Percentiles rank a stretch among this genome's conserved stretches.
Conservation (phyloP, 179 eudicot species). For the Camellia oleifera region DNA sequence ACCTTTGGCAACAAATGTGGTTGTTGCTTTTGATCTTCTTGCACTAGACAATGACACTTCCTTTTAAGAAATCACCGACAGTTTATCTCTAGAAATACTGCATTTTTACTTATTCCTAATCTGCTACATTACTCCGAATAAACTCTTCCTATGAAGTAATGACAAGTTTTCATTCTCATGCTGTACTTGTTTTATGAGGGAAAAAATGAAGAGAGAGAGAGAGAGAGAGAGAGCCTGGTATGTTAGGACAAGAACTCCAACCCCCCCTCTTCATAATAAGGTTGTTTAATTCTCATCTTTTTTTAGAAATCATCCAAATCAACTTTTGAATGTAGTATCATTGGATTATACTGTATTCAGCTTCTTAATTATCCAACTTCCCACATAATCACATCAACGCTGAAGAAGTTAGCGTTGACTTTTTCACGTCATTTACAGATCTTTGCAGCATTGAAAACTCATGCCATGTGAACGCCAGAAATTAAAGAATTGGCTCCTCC, state of each 20-base stretch:
- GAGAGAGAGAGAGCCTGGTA: not conserved
- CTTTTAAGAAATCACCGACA: not conserved
- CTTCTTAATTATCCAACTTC: not conserved
- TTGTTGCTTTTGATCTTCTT: not conserved
- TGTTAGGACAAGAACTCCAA: no score
- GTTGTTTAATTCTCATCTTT: no score
- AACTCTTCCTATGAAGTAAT: not conserved
- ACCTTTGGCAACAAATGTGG: no score
- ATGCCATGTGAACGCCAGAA: not conserved
- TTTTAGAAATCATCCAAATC: no score
- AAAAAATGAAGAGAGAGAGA: not conserved
- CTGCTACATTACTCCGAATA: not conserved
- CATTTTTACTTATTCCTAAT: not conserved
- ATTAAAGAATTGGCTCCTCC: not conserved
- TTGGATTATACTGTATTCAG: no score
- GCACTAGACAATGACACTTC: not conserved
- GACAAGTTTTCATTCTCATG: no score
- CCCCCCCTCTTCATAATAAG: no score
- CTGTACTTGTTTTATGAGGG: not conserved
- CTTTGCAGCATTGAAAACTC: not conserved
- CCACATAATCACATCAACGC: not conserved
- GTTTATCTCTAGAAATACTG: not conserved
- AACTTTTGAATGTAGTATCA: no score
- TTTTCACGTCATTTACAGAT: not conserved
- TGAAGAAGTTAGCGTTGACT: no score